Conservation (phyloP, 2,329 filamentous ascomycete genomes). For the Keithomyces neogunnii region DNA sequence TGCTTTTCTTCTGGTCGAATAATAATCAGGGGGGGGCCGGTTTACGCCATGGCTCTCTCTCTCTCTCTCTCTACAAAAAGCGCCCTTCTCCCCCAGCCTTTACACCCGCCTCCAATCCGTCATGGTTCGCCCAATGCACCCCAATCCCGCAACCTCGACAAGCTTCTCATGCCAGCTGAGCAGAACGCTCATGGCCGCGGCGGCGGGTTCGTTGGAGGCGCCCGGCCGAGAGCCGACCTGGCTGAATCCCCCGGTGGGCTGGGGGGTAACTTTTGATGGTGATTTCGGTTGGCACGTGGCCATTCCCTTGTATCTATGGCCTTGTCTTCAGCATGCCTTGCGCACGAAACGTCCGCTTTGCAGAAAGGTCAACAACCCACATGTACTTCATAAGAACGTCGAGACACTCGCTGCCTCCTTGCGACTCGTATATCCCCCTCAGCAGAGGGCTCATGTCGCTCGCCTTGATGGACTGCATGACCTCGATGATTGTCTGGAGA, state of each 20-base stretch:
- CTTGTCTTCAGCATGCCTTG: not conserved
- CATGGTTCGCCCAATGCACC: constrained; percentile 90
- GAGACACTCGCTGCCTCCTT: constrained; percentile 74
- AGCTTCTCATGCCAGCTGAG: constrained; percentile 99
- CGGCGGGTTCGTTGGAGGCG: constrained; percentile 56
- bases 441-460: constrained; percentile 90
- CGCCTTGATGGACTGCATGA: constrained; percentile 91
- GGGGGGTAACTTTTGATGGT: constrained; percentile 48
- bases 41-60: not conserved
- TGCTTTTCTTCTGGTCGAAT: too few relatives aligned
- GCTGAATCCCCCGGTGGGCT: constrained; percentile 74
- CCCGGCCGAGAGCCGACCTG: constrained; percentile 57
- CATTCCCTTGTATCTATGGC: constrained; percentile 85
- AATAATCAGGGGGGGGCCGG: not conserved
- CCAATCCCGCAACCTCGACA: constrained; percentile 84
- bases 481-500: constrained; percentile 80
- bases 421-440: constrained; percentile 67
- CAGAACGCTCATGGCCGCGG: constrained; percentile 90
- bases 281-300: constrained; percentile 33
- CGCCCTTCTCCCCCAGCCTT: not conserved
- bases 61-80: not conserved
- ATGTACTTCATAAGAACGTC: constrained; percentile 98
- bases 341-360: not conserved
- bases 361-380: constrained; percentile 39
- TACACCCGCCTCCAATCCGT: constrained; percentile 79